Percentiles rank a stretch among this genome's conserved stretches.
These are phyloP conservation scores for Podaxis sp. DNA, from an alignment of 768 basidiomycete species.

Conservation along the genomic window DNA sequence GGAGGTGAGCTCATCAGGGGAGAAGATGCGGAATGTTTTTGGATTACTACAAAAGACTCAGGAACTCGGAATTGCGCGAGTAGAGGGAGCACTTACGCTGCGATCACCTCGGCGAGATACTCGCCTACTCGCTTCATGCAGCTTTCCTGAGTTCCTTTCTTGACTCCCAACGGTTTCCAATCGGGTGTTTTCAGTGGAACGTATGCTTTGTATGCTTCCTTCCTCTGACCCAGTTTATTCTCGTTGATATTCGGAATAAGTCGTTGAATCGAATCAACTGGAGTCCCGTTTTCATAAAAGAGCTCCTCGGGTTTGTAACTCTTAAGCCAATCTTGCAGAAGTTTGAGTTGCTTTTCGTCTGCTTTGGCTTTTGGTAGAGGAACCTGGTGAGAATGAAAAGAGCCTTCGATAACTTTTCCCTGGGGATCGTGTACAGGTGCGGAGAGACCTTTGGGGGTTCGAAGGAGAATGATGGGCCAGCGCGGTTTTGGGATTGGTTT, in stretches of 20 bases:
- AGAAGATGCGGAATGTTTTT: slow-evolving; percentile 81
- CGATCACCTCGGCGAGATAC: slow-evolving; percentile 56
- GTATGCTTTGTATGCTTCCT: slow-evolving; percentile 66
- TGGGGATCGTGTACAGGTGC: slow-evolving; percentile 60
- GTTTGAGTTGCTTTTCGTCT: slow-evolving; percentile 56
- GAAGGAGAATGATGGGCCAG: slow-evolving; percentile 85
- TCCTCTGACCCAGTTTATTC: slow-evolving; percentile 68
- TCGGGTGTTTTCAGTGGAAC: slow-evolving; percentile 60
- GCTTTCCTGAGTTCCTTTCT: slow-evolving; percentile 61
- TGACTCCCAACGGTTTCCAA: slow-evolving; percentile 56
- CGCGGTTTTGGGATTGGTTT: slow-evolving; percentile 84
- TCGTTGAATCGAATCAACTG: slow-evolving; percentile 54
- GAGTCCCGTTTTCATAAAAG: slow-evolving; percentile 55
- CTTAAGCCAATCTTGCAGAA: slow-evolving; percentile 71
- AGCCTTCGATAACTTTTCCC: slow-evolving; percentile 77
- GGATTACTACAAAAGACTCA: slow-evolving; percentile 55
- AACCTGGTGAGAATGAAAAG: slow-evolving; percentile 87
- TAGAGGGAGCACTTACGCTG: slow-evolving; percentile 37
- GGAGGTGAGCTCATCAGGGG: slow-evolving; percentile 84
- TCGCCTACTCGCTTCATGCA: slow-evolving; percentile 74
- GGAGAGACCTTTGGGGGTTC: slow-evolving; percentile 82
- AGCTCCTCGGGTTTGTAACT: slow-evolving; percentile 72
- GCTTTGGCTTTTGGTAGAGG: slow-evolving; percentile 76
- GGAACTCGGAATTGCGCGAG: neutral
- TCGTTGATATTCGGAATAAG: slow-evolving; percentile 55